Conservation (phyloP, 2,329 filamentous ascomycete genomes). For the Amauroascus niger region DNA sequence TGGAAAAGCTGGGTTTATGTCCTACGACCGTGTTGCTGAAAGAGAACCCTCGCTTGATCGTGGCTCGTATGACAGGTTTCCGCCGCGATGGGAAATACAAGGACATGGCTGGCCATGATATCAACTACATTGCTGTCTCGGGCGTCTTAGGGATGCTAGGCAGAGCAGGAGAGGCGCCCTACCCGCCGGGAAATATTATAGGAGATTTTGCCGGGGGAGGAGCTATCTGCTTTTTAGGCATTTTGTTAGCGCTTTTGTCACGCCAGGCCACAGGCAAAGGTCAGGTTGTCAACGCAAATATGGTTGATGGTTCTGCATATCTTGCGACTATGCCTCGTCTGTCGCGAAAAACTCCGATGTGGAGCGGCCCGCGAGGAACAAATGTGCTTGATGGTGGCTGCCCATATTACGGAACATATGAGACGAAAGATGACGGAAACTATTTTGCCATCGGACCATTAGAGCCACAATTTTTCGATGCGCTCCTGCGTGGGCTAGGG, state of each 20-base stretch:
- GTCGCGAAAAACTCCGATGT: conserved; percentile 52
- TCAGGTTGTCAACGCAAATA: conserved; percentile 90
- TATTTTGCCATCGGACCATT: conserved; percentile 85
- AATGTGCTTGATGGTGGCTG: conserved; percentile 77
- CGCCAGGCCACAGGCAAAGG: conserved; percentile 57
- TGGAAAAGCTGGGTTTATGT: conserved; percentile 72
- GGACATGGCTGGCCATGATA: conserved; percentile 87
- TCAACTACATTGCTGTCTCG: conserved; percentile 88
- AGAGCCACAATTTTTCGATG: conserved; percentile 74
- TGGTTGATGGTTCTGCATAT: conserved; percentile 83
- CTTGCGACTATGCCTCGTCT: conserved; percentile 69
- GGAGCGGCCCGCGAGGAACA: conserved; percentile 55
- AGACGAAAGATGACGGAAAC: conserved; percentile 60
- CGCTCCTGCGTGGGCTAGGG: conserved; percentile 57
- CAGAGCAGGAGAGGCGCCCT: conserved; percentile 56
- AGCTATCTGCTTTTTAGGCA: conserved; percentile 67
- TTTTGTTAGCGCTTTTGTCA: conserved; percentile 67
- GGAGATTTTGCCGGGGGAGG: conserved; percentile 90
- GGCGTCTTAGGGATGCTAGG: conserved; percentile 72
- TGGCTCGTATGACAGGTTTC: conserved; percentile 84
- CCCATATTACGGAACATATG: conserved; percentile 84
- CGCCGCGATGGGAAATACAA: conserved; percentile 75
- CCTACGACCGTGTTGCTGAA: conserved; percentile 55
- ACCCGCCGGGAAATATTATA: conserved; percentile 72
- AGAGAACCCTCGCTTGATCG: conserved; percentile 65